Evolutionary conservation across 441 rosid species (phyloP).

Genomic region (Euphorbia celastroides): DNA sequence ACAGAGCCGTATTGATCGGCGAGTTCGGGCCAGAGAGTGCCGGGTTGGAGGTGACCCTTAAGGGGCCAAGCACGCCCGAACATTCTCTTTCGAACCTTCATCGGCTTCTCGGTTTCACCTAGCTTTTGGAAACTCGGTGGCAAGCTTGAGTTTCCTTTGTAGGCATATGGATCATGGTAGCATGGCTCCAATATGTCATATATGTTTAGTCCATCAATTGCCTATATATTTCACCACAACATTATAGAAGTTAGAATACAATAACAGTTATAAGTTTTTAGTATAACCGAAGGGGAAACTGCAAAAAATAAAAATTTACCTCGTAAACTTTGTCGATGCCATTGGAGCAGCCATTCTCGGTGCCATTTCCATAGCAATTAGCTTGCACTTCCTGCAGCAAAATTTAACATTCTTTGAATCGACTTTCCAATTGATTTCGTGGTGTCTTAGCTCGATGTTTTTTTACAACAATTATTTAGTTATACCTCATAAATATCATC

Average conservation of each 20-base stretch:
- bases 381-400: slow-evolving; percentile 29
- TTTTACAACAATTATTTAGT: background rate
- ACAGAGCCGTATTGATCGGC: slow-evolving; percentile 13
- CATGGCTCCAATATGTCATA: slow-evolving; percentile 49
- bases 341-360: slow-evolving; percentile 7
- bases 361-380: slow-evolving; percentile 27
- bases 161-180: slow-evolving; percentile 32
- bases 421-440: background rate
- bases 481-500: slow-evolving; percentile 35
- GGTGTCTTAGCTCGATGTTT: too few species aligned
- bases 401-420: background rate
- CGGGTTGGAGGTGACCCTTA: slow-evolving; percentile 27
- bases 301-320: slow-evolving; percentile 5
- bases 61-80: slow-evolving; percentile 64
- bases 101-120: slow-evolving; percentile 40
- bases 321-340: slow-evolving; percentile 17
- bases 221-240: slow-evolving; percentile 21
- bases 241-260: background rate
- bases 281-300: too few species aligned
- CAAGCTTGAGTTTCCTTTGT: slow-evolving; percentile 24
- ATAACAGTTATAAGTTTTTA: too few species aligned
- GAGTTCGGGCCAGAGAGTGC: slow-evolving; percentile 37
- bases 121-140: slow-evolving; percentile 41
- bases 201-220: slow-evolving; percentile 26
- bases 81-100: slow-evolving; percentile 44